These are phyloP conservation scores for Pholiota molesta DNA, from an alignment of 768 basidiomycete genomes.

Conservation along the genomic window DNA sequence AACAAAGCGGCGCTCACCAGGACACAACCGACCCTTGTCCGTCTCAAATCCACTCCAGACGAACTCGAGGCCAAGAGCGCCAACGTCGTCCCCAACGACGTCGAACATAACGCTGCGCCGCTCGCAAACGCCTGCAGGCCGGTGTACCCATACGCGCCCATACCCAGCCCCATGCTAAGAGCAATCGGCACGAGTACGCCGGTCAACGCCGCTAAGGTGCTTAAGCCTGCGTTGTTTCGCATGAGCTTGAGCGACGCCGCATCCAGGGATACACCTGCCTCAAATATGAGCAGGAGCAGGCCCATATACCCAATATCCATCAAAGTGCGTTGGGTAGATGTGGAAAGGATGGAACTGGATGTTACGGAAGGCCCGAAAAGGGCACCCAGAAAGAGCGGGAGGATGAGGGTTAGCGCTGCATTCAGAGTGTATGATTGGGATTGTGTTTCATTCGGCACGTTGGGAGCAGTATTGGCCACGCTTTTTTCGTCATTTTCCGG, in stretches of 20 bases:
- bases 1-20: conserved; percentile 64
- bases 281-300: conserved; percentile 55
- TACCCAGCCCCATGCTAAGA: conserved; percentile 51
- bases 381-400: conserved; percentile 7
- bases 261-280: conserved; percentile 62
- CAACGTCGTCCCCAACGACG: conserved; percentile 71
- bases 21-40: conserved; percentile 56
- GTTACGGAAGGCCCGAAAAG: conserved; percentile 19
- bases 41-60: conserved; percentile 34
- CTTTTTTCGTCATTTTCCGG: neutral
- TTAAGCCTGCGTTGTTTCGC: conserved; percentile 48
- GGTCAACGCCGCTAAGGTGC: conserved; percentile 49
- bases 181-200: conserved; percentile 55
- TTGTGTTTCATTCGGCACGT: neutral
- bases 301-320: conserved; percentile 46
- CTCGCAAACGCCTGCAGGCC: conserved; percentile 57
- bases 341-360: conserved; percentile 50
- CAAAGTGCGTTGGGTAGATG: conserved; percentile 44
- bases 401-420: conserved; percentile 2
- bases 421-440: conserved; percentile 6
- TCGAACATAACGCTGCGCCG: conserved; percentile 64
- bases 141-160: conserved; percentile 44
- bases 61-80: conserved; percentile 47
- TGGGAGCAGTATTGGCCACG: neutral
- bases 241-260: conserved; percentile 37